Percentiles rank a stretch among this genome's conserved stretches.
Conservation (phyloP, 1,284 basidiomycete genomes). For the Naganishia cerealis region DNA sequence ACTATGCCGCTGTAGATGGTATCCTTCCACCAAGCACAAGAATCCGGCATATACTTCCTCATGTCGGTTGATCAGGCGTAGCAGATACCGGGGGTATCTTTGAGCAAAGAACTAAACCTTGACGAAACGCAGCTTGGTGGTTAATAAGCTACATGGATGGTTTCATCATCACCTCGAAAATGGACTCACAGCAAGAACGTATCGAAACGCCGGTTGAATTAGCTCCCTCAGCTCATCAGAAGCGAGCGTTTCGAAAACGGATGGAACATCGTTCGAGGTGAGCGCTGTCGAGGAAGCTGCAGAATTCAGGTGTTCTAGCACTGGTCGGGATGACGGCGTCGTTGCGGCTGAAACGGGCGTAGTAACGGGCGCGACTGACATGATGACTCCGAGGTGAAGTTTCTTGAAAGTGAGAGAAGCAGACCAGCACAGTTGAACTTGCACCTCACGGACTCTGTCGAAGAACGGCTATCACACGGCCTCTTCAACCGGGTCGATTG, state of each 20-base stretch:
- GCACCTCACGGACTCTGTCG: too few relatives aligned
- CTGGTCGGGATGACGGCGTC: conserved; percentile 5
- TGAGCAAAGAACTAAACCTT: conserved; percentile 62
- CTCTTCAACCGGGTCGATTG: neutral
- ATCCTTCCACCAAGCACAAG: conserved; percentile 84
- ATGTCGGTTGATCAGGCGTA: conserved; percentile 88
- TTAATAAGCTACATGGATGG: conserved; percentile 18
- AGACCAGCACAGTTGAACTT: neutral
- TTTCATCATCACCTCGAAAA: neutral
- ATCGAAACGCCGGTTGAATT: conserved; percentile 91
- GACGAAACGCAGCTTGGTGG: neutral
- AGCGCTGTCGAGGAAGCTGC: conserved; percentile 12
- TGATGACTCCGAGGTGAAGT: neutral
- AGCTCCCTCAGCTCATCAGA: conserved; percentile 92
- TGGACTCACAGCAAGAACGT: conserved; percentile 76
- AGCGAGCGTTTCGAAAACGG: conserved; percentile 90
- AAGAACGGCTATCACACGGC: conserved; percentile 1
- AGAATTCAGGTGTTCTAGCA: conserved; percentile 22
- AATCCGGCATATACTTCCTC: conserved; percentile 91
- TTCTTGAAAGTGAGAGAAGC: neutral
- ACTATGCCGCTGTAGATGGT: conserved; percentile 85
- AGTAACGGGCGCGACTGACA: neutral
- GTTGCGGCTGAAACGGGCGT: conserved; percentile 10
- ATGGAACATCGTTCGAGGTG: conserved; percentile 59
- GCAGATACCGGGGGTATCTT: conserved; percentile 85